Evolutionary conservation across 495 filamentous ascomycete species (phyloP).

Genomic region (Annulohypoxylon bovei): DNA sequence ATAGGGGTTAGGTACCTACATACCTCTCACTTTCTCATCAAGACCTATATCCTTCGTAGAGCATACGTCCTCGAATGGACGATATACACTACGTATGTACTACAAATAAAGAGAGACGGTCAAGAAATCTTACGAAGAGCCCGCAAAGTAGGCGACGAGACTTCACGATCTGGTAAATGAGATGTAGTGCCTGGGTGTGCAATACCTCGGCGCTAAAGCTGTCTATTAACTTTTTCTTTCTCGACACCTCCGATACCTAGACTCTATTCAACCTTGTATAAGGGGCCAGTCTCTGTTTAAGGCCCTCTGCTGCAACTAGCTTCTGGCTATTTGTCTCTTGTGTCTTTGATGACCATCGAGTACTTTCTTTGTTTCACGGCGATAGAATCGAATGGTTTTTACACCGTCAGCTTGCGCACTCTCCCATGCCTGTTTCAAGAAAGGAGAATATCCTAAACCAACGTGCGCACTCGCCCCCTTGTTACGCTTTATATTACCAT

Average conservation of each 20-base stretch:
- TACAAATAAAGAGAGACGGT: no score
- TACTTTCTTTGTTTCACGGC: slow-evolving; percentile 10
- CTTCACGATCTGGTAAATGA: not conserved
- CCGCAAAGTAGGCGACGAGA: not conserved
- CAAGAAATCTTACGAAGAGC: not conserved
- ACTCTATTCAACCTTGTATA: slow-evolving; percentile 34
- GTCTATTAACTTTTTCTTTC: slow-evolving; percentile 35
- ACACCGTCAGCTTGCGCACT: slow-evolving; percentile 13
- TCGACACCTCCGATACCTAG: slow-evolving; percentile 8
- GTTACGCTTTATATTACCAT: slow-evolving; percentile 42
- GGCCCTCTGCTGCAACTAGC: not conserved
- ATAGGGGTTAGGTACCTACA: no score
- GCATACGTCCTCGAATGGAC: no score
- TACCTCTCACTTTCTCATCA: no score
- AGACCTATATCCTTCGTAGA: no score
- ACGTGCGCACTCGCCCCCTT: slow-evolving; percentile 13
- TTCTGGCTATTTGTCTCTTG: slow-evolving; percentile 7
- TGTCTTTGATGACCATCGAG: slow-evolving; percentile 1
- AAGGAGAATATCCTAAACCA: slow-evolving; percentile 22
- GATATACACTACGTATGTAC: no score
- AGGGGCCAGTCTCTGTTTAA: slow-evolving; percentile 1
- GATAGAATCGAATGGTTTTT: slow-evolving; percentile 15
- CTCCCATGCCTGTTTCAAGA: slow-evolving; percentile 10
- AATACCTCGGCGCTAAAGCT: slow-evolving; percentile 14
- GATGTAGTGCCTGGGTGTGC: no score